phyloP scores from a whole-genome alignment of 345 rosid species.

The Cardiospermum halicacabum region DNA sequence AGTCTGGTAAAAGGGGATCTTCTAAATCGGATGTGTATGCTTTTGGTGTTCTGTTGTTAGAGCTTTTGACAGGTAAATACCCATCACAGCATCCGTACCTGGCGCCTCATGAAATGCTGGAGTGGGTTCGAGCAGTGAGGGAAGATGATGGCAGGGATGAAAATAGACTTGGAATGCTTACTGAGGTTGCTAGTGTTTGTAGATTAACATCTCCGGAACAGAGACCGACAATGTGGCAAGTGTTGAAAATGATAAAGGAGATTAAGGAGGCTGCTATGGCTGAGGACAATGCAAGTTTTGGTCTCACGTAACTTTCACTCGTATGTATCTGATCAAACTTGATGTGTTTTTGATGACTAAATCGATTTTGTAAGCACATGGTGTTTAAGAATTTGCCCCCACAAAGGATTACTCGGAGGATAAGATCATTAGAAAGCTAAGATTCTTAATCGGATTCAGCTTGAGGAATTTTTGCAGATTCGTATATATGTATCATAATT shows the following conservation, averaged over 20 bases:
- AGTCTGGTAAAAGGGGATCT: slow-evolving; percentile 50
- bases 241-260: slow-evolving; percentile 79
- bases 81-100: slow-evolving; percentile 80
- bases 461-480: neutral
- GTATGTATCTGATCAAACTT: neutral
- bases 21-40: slow-evolving; percentile 79
- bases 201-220: slow-evolving; percentile 83
- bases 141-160: slow-evolving; percentile 52
- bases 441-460: neutral
- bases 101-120: slow-evolving; percentile 68
- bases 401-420: neutral
- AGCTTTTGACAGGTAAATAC: slow-evolving; percentile 79
- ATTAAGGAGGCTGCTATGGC: slow-evolving; percentile 59
- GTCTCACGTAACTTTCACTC: slow-evolving; percentile 18
- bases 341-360: neutral
- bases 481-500: slow-evolving; percentile 9
- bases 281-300: slow-evolving; percentile 32
- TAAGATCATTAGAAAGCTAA: neutral
- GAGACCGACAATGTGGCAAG: slow-evolving; percentile 89
- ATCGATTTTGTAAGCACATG: neutral
- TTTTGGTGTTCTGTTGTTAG: slow-evolving; percentile 72
- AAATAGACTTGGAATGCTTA: slow-evolving; percentile 65
- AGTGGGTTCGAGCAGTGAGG: slow-evolving; percentile 76
- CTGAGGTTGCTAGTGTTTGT: slow-evolving; percentile 81
- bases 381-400: neutral